Evolutionary conservation across 1,284 basidiomycete genomes (phyloP).

Genomic region (Fomitopsis schrenkii): DNA sequence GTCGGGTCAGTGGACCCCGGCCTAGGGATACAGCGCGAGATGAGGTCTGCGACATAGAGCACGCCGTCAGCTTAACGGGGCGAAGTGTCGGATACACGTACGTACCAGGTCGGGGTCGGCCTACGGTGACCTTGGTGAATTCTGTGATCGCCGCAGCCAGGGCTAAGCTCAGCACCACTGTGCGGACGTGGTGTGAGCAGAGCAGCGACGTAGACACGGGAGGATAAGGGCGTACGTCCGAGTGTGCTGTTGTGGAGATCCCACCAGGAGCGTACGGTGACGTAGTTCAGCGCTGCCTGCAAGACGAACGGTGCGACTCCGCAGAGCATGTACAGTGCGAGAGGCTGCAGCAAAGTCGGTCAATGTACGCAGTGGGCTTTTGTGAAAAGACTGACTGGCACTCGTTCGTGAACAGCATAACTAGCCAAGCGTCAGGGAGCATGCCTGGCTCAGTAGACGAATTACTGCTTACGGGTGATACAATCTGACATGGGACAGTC

Average conservation of each 20-base stretch:
- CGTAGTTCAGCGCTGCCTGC: conserved; percentile 63
- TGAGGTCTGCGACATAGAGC: conserved; percentile 48
- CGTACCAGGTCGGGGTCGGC: conserved; percentile 81
- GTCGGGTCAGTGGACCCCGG: conserved; percentile 62
- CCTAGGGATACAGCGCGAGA: conserved; percentile 80
- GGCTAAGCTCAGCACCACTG: conserved; percentile 72
- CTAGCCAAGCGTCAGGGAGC: conserved; percentile 43
- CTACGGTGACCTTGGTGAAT: conserved; percentile 84
- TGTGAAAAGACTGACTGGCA: conserved; percentile 53
- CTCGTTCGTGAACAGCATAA: conserved; percentile 78
- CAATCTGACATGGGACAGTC: conserved; percentile 28
- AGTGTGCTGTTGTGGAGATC: conserved; percentile 83
- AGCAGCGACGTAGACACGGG: neutral
- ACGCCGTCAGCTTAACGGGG: neutral
- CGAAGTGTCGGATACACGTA: neutral
- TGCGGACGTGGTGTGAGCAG: conserved; percentile 1
- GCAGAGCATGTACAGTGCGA: conserved; percentile 64
- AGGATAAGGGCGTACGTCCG: conserved; percentile 49
- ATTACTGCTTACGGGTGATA: conserved; percentile 48
- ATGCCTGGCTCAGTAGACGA: conserved; percentile 26
- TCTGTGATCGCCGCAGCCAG: conserved; percentile 83
- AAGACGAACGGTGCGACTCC: conserved; percentile 65
- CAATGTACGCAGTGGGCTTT: neutral
- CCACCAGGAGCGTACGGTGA: conserved; percentile 80
- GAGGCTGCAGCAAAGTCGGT: conserved; percentile 3